Evolutionary conservation across 1,284 basidiomycete genomes (phyloP), one percentile per base, ranked within the genome.

Genomic region (Melampsora occidentalis): DNA sequence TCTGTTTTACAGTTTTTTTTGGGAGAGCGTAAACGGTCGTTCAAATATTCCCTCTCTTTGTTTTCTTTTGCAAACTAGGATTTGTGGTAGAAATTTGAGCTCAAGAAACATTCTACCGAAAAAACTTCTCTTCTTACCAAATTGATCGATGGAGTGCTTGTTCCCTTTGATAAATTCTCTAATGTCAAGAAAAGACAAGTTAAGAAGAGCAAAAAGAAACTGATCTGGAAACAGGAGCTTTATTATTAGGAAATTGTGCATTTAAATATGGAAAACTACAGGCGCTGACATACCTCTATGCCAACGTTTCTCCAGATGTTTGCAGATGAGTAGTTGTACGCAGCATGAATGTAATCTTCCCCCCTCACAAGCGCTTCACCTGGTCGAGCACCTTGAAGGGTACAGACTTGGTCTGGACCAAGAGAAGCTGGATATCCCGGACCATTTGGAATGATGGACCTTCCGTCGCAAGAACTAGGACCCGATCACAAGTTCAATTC

Each of bases 21-120:
- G 76, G 86, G 87, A 78, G 88, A 87, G n/a, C 83, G 85, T 7
- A 91, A 87, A 69, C 82, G 82, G 4, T 85, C 86, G 79, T 93
- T 93, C 71, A 87, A 86, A 76, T 85, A 85, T 83, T 89, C 90
- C 62, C 87, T 86, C 77, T 92, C 90, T 2, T 85, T 84, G 79
- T 87, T 85, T 80, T 92, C 91, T 80, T 88, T 90, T n/a, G 88
- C 88, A 81, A 87, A 92, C 18, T 46, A 16, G 14, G 42, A 16
- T 4, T 16, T 12, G 42, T 46, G 10, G 42, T 4, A 46, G 2
- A 46, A 14, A 0, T 1, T 46, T 16, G 4, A 46, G 12, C 42
- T 46, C 31, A 46, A 46, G 42, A 16, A 46, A 16, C 1, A 12
- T 46, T 16, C 4, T 16, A 39, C 12, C 3, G 14, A 46, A 46